These are phyloP conservation scores for Salix exigua DNA, from an alignment of 345 rosid genomes.

Conservation along the genomic window DNA sequence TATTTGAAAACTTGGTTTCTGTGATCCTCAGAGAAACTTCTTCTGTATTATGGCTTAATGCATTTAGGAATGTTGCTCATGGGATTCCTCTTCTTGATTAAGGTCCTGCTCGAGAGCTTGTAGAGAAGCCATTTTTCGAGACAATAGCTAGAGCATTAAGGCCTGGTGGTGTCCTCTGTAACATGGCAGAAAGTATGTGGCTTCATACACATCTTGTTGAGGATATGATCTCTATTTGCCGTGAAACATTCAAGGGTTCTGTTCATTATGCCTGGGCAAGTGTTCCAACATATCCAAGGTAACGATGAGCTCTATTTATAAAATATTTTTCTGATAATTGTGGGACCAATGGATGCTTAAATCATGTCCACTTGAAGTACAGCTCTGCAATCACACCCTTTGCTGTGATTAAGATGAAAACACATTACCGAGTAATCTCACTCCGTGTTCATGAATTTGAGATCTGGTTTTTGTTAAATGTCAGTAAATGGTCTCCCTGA, in stretches of 20 bases:
- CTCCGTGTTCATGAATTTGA: not conserved
- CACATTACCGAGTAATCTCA: no score
- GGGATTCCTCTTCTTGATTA: conserved; percentile 10
- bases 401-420: not conserved
- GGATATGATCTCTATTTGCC: conserved; percentile 71
- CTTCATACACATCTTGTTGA: conserved; percentile 93
- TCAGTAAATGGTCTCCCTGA: not conserved
- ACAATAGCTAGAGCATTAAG: conserved; percentile 66
- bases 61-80: not conserved
- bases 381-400: not conserved
- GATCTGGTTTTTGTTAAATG: not conserved
- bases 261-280: conserved; percentile 94
- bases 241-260: conserved; percentile 72
- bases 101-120: conserved; percentile 96
- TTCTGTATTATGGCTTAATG: not conserved
- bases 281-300: conserved; percentile 98
- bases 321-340: not conserved
- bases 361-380: not conserved
- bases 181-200: conserved; percentile 99
- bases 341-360: not conserved
- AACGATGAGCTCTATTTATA: not conserved
- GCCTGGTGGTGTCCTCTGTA: conserved; percentile 95
- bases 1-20: not conserved
- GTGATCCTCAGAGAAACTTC: not conserved
- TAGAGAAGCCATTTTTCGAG: conserved; percentile 92